Percentiles rank a stretch among this genome's conserved stretches.
Conservation (phyloP, 2,329 filamentous ascomycete species). For the Penicillium sp. region DNA sequence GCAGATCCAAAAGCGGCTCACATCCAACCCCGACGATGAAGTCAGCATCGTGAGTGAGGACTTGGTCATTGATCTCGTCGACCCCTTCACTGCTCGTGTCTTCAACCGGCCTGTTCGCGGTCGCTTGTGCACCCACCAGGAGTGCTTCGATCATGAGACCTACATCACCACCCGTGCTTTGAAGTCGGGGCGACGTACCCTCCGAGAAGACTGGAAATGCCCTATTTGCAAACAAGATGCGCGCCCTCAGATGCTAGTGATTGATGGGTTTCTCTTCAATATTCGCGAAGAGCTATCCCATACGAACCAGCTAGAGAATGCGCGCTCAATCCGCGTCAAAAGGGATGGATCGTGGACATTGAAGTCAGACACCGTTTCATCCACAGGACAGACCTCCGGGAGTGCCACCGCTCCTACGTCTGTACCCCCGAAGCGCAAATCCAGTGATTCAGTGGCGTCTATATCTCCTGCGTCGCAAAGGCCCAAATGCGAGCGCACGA, state of each 20-base stretch:
- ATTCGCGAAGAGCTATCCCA: constrained; percentile 51
- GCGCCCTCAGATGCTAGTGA: constrained; percentile 58
- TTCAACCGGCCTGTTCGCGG: constrained; percentile 66
- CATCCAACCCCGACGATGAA: constrained; percentile 47
- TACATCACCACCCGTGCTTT: constrained; percentile 70
- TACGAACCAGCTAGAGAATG: constrained; percentile 33
- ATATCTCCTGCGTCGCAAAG: too few relatives aligned
- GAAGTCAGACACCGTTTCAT: too few relatives aligned
- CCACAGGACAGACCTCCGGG: too few relatives aligned
- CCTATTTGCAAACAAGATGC: constrained; percentile 73
- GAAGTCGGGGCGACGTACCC: constrained; percentile 34
- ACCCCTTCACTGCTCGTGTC: constrained; percentile 58
- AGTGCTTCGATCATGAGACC: constrained; percentile 82
- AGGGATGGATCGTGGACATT: too few relatives aligned
- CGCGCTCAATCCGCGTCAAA: too few relatives aligned
- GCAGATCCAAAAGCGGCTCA: constrained; percentile 49
- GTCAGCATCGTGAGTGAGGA: constrained; percentile 51
- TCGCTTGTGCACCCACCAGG: constrained; percentile 60
- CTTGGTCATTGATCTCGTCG: constrained; percentile 55
- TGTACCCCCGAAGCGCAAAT: too few relatives aligned
- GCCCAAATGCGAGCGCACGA: too few relatives aligned
- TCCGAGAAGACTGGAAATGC: constrained; percentile 65
- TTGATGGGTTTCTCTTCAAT: constrained; percentile 64
- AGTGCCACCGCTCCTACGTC: too few relatives aligned
- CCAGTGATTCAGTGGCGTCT: too few relatives aligned